A percentile compares a stretch with the other conserved stretches of the same genome.
Conservation (phyloP, 192 early-diverging fungal genomes). For the Dissophora ornata region DNA sequence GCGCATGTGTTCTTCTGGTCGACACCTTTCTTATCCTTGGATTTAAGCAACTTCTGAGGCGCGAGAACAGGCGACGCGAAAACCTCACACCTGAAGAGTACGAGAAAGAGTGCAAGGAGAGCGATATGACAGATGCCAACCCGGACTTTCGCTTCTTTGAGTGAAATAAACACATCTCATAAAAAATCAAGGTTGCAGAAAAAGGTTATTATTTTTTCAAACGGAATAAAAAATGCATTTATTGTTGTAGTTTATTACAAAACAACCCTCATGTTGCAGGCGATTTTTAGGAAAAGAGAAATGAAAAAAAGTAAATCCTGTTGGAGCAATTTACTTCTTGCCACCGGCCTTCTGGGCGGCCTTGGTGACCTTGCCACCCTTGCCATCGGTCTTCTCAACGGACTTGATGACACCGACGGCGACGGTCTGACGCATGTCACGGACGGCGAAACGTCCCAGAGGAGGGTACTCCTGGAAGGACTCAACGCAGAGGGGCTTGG, state of each 20-base stretch:
- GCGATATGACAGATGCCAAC: slow-evolving; percentile 49
- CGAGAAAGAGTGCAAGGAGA: slow-evolving; percentile 50
- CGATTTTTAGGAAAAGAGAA: slow-evolving; percentile 16
- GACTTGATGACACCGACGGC: slow-evolving; percentile 96
- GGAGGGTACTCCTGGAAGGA: slow-evolving; percentile 92
- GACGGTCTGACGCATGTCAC: slow-evolving; percentile 98
- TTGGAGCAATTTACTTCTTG: slow-evolving; percentile 50
- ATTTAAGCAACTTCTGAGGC: slow-evolving; percentile 62
- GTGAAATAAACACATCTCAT: not conserved
- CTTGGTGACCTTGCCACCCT: slow-evolving; percentile 79
- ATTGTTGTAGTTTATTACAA: slow-evolving; percentile 29
- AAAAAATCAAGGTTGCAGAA: no score
- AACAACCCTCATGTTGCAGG: slow-evolving; percentile 21
- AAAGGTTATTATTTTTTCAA: not conserved
- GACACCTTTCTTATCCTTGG: slow-evolving; percentile 59
- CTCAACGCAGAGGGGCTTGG: slow-evolving; percentile 95
- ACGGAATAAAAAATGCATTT: slow-evolving; percentile 27
- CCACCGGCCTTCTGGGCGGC: slow-evolving; percentile 73
- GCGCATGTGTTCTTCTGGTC: slow-evolving; percentile 59
- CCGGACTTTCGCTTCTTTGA: slow-evolving; percentile 12
- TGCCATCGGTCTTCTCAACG: slow-evolving; percentile 83
- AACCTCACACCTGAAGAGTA: slow-evolving; percentile 61
- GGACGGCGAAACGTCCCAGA: slow-evolving; percentile 95
- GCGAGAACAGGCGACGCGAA: slow-evolving; percentile 68
- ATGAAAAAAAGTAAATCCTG: slow-evolving; percentile 5